These are phyloP conservation scores for Lactarius vividus DNA, from an alignment of 768 basidiomycete species.

Conservation along the genomic window DNA sequence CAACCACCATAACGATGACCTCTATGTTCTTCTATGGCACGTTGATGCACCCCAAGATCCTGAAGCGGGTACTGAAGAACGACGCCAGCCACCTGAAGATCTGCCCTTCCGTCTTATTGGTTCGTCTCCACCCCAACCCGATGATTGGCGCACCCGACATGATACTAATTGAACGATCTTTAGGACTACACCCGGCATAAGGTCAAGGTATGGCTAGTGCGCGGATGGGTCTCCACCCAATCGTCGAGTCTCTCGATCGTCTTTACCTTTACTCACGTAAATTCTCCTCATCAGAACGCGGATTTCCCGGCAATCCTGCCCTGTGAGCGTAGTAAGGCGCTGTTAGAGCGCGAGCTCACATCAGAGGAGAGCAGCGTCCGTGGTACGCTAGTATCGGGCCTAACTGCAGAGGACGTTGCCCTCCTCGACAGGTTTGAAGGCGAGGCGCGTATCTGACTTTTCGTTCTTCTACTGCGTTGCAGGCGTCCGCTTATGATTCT, in stretches of 20 bases:
- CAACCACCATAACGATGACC: conserved; percentile 29
- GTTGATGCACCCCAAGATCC: conserved; percentile 80
- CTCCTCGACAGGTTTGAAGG: conserved; percentile 83
- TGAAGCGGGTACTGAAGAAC: conserved; percentile 74
- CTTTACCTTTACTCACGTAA: not conserved
- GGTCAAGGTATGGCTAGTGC: conserved; percentile 50
- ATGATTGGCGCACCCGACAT: not conserved
- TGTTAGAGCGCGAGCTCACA: conserved; percentile 43
- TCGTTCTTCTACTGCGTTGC: not conserved
- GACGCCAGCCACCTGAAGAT: conserved; percentile 60
- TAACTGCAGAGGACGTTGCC: conserved; percentile 63
- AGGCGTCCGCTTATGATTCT: not conserved
- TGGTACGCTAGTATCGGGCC: conserved; percentile 75
- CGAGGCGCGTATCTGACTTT: conserved; percentile 44
- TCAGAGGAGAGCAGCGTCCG: conserved; percentile 67
- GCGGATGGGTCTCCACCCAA: not conserved
- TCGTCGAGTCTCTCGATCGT: not conserved
- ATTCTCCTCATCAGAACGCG: conserved; percentile 40
- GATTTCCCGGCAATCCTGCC: conserved; percentile 88
- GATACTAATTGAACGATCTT: not conserved
- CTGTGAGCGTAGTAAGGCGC: conserved; percentile 42
- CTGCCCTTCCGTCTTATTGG: conserved; percentile 71
- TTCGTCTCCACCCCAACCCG: conserved; percentile 38
- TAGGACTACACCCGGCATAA: conserved; percentile 82
- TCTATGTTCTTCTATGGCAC: conserved; percentile 90